Evolutionary conservation across 441 rosid species (phyloP).

Genomic region (Erodium trifolium): DNA sequence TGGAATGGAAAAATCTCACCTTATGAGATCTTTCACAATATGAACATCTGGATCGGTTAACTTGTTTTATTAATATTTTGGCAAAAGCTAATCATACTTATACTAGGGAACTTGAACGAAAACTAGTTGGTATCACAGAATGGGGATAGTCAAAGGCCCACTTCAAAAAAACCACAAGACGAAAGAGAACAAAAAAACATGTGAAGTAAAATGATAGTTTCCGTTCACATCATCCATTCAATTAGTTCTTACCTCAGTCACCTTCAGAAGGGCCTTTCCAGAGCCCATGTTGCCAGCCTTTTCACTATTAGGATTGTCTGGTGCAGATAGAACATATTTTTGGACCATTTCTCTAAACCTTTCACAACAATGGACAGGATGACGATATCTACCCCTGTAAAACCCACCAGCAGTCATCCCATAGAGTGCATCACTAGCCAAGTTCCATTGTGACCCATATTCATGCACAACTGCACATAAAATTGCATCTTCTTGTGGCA

Average conservation of each 20-base stretch:
- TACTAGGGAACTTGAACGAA: background rate
- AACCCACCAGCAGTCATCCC: conserved; percentile 96
- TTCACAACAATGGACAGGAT: conserved; percentile 92
- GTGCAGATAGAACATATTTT: conserved; percentile 55
- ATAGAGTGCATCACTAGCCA: conserved; percentile 67
- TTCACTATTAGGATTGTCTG: conserved; percentile 58
- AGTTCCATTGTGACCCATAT: conserved; percentile 91
- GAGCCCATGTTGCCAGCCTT: conserved; percentile 58
- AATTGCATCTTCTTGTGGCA: conserved; percentile 95
- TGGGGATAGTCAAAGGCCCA: background rate
- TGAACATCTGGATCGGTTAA: background rate
- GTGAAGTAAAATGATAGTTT: background rate
- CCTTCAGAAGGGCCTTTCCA: conserved; percentile 88
- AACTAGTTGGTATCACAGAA: background rate
- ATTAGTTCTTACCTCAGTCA: conserved; percentile 67
- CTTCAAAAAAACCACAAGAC: background rate
- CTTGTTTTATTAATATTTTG: background rate
- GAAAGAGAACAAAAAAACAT: background rate
- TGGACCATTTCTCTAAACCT: conserved; percentile 86
- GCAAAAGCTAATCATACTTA: background rate
- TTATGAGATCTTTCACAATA: background rate
- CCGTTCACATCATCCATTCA: background rate
- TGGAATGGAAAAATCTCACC: background rate
- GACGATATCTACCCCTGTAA: conserved; percentile 90
- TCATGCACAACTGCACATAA: conserved; percentile 98